These are phyloP conservation scores for Tolypocladium endophyticum DNA, from an alignment of 2,329 filamentous ascomycete species.

Conservation along the genomic window DNA sequence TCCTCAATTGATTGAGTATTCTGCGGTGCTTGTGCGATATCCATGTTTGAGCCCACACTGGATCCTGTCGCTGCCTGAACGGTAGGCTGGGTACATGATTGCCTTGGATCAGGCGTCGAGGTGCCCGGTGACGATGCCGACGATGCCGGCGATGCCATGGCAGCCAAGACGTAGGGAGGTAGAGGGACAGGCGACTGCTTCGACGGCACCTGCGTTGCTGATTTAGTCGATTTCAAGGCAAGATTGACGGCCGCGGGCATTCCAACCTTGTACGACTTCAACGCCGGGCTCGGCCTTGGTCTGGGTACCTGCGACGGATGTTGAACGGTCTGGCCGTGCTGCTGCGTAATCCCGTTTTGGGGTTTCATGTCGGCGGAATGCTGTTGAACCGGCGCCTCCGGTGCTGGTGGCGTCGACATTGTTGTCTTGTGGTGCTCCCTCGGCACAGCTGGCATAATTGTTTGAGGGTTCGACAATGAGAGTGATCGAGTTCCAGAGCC, in stretches of 20 bases:
- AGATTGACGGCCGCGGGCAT: conserved; percentile 12
- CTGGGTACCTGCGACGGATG: conserved; percentile 7
- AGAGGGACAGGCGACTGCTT: conserved; percentile 34
- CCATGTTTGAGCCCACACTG: not conserved
- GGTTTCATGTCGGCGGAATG: not conserved
- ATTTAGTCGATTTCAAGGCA: conserved; percentile 16
- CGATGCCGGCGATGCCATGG: too few species aligned
- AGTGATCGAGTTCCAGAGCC: not conserved
- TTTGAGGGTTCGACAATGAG: not conserved
- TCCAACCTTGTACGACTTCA: conserved; percentile 23
- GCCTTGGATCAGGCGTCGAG: not conserved
- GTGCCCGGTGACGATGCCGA: conserved; percentile 15
- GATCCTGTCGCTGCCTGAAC: not conserved
- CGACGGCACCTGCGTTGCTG: conserved; percentile 19
- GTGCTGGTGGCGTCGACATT: conserved; percentile 4
- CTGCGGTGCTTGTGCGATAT: not conserved
- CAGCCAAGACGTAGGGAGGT: conserved; percentile 31
- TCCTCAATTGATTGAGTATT: too few species aligned
- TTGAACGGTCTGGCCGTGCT: not conserved
- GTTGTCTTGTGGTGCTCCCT: conserved; percentile 6
- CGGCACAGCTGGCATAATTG: not conserved
- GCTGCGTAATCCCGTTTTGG: not conserved
- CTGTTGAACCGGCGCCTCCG: not conserved
- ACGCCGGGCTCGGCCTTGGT: conserved; percentile 11
- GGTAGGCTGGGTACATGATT: not conserved